A percentile compares a stretch with the other conserved stretches of the same genome.
phyloP scores from a whole-genome alignment of 306 rosid genomes.

The Rosa lucieae region DNA sequence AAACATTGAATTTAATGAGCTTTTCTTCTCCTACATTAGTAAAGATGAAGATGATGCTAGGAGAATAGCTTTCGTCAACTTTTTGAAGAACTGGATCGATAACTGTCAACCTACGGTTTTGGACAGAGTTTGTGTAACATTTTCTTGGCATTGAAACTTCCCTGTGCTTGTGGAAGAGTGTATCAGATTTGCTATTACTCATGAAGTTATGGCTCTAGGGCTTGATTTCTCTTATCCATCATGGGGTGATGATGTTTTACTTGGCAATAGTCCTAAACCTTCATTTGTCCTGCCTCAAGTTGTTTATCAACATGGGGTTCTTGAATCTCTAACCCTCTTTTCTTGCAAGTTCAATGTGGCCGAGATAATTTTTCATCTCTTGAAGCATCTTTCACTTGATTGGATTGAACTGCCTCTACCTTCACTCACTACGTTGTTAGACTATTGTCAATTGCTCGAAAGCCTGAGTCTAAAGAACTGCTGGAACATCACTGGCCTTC shows the following conservation, averaged over 20 bases:
- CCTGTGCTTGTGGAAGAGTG: neutral
- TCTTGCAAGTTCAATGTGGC: constrained; percentile 20
- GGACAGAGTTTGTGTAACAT: neutral
- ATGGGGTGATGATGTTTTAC: constrained; percentile 9
- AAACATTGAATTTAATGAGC: too few species aligned
- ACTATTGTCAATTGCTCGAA: constrained; percentile 24
- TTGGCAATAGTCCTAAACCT: too few species aligned
- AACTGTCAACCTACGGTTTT: too few species aligned
- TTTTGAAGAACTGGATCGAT: too few species aligned
- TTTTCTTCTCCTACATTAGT: too few species aligned
- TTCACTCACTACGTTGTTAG: constrained; percentile 7
- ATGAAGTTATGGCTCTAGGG: constrained; percentile 14
- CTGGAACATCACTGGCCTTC: neutral
- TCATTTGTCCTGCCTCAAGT: constrained; percentile 25
- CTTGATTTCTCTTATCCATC: constrained; percentile 32
- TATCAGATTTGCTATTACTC: constrained; percentile 18
- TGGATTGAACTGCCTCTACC: constrained; percentile 10
- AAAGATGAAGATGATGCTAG: too few species aligned
- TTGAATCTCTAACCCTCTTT: constrained; percentile 28
- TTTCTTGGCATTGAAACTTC: constrained; percentile 8
- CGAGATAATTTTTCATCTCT: neutral
- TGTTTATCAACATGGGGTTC: constrained; percentile 7
- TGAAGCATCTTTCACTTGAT: constrained; percentile 27
- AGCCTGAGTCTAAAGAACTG: constrained; percentile 30
- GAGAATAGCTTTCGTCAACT: too few species aligned